A percentile compares a stretch with the other conserved stretches of the same genome.
Evolutionary conservation across 345 rosid species (phyloP).

Genomic region (Euphorbia tirucalli): DNA sequence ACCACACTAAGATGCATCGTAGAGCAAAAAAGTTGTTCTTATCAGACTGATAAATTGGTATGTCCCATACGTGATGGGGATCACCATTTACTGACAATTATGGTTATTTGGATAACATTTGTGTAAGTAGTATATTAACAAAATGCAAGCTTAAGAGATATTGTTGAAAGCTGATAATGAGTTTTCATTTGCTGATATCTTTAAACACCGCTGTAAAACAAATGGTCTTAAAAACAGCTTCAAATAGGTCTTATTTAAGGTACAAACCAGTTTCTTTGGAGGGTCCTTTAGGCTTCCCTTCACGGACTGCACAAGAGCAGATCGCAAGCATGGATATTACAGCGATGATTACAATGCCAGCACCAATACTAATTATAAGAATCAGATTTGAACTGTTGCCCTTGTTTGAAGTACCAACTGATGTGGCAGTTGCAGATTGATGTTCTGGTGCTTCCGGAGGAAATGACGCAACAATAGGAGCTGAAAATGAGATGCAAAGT

Average conservation of each 20-base stretch:
- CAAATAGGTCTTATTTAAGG: conserved; percentile 25
- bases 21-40: background rate
- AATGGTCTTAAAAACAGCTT: background rate
- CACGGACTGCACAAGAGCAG: conserved; percentile 54
- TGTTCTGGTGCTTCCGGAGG: conserved; percentile 51
- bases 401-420: conserved; percentile 41
- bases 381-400: conserved; percentile 56
- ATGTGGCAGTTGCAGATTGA: conserved; percentile 42
- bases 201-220: background rate
- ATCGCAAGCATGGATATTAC: conserved; percentile 54
- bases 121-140: background rate
- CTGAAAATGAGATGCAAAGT: conserved; percentile 43
- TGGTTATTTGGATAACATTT: background rate
- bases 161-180: background rate
- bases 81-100: background rate
- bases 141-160: background rate
- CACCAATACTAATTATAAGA: conserved; percentile 64
- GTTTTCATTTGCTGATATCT: background rate
- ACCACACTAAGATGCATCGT: background rate
- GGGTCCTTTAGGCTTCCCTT: conserved; percentile 51
- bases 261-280: conserved; percentile 55
- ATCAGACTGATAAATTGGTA: background rate
- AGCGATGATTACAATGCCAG: conserved; percentile 55
- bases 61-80: background rate
- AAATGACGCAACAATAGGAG: conserved; percentile 56